Conservation (phyloP, 768 basidiomycete genomes). For the Hysterangium stoloniferum region DNA sequence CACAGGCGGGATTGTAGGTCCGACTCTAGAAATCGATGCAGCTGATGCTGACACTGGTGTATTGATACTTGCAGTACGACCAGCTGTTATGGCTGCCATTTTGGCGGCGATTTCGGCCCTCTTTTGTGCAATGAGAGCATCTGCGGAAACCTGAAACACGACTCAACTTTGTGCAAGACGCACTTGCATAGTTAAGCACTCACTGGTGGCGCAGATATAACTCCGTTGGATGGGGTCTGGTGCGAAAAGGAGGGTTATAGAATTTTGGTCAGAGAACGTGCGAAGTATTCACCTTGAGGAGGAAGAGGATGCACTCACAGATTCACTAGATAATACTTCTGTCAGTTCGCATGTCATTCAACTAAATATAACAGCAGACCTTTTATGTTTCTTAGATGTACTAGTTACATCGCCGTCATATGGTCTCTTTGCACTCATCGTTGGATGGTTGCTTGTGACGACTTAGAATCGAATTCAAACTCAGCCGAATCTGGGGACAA, state of each 20-base stretch:
- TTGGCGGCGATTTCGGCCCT: conserved; percentile 81
- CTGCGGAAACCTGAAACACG: conserved; percentile 34
- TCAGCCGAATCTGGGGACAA: not conserved
- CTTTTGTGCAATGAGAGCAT: conserved; percentile 74
- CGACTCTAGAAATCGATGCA: conserved; percentile 33
- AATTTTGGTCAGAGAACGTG: conserved; percentile 47
- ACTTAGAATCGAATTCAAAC: not conserved
- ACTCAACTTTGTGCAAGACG: not conserved
- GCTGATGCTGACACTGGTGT: conserved; percentile 21
- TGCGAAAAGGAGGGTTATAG: conserved; percentile 55
- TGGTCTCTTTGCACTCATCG: conserved; percentile 11
- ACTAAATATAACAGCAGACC: conserved; percentile 34
- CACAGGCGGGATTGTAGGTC: conserved; percentile 32
- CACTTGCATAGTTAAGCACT: conserved; percentile 18
- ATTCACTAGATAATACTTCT: conserved; percentile 46
- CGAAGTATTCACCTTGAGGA: conserved; percentile 66
- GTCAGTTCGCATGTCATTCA: conserved; percentile 12
- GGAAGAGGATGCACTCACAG: conserved; percentile 50
- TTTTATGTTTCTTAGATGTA: conserved; percentile 32
- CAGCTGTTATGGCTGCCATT: conserved; percentile 57
- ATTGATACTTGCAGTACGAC: conserved; percentile 27
- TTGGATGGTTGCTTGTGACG: not conserved
- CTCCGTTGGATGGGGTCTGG: conserved; percentile 47
- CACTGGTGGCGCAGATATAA: conserved; percentile 35
- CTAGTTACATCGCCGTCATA: conserved; percentile 9